Percentiles rank a stretch among this genome's conserved stretches.
phyloP scores from a whole-genome alignment of 1,139 yeast species.

The Hyphopichia wangnamkhiaoensis region DNA sequence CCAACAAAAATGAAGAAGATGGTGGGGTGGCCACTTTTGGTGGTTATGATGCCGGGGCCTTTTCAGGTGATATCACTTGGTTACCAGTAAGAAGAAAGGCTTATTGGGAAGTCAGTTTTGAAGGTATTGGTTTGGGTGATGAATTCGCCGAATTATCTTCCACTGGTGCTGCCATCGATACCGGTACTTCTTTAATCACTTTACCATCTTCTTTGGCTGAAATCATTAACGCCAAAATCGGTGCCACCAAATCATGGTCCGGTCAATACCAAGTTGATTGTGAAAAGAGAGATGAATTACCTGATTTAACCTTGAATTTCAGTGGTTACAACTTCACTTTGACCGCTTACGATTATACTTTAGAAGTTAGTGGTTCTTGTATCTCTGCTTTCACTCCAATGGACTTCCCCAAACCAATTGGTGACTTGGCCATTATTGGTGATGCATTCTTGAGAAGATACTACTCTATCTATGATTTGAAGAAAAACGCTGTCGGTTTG shows the following conservation, averaged over 20 bases:
- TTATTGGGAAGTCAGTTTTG: slow-evolving; percentile 96
- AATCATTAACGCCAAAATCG: slow-evolving; percentile 90
- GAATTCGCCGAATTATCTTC: slow-evolving; percentile 79
- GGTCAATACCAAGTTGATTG: slow-evolving; percentile 96
- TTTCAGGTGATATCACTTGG: slow-evolving; percentile 83
- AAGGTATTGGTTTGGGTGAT: slow-evolving; percentile 86
- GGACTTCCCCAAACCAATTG: slow-evolving; percentile 97
- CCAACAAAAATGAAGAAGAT: slow-evolving; percentile 57
- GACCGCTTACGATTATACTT: slow-evolving; percentile 83
- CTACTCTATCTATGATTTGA: slow-evolving; percentile 90
- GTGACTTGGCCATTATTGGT: slow-evolving; percentile 94
- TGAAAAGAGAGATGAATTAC: slow-evolving; percentile 75
- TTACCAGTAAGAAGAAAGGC: slow-evolving; percentile 99
- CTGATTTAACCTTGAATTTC: slow-evolving; percentile 87
- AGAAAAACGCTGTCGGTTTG: slow-evolving; percentile 89
- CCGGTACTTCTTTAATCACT: slow-evolving; percentile 95
- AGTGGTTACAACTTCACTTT: slow-evolving; percentile 90
- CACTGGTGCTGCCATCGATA: slow-evolving; percentile 97
- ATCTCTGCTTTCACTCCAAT: slow-evolving; percentile 94
- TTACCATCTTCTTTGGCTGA: slow-evolving; percentile 95
- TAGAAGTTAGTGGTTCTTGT: slow-evolving; percentile 93
- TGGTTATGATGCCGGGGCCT: slow-evolving; percentile 78
- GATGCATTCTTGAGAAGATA: slow-evolving; percentile 95
- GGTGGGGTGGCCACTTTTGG: slow-evolving; percentile 96
- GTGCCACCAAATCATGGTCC: slow-evolving; percentile 95